Percentiles rank a stretch among this genome's conserved stretches.
These are phyloP conservation scores for Cryptococcus deneoformans DNA, from an alignment of 1,284 basidiomycete genomes.

Conservation along the genomic window DNA sequence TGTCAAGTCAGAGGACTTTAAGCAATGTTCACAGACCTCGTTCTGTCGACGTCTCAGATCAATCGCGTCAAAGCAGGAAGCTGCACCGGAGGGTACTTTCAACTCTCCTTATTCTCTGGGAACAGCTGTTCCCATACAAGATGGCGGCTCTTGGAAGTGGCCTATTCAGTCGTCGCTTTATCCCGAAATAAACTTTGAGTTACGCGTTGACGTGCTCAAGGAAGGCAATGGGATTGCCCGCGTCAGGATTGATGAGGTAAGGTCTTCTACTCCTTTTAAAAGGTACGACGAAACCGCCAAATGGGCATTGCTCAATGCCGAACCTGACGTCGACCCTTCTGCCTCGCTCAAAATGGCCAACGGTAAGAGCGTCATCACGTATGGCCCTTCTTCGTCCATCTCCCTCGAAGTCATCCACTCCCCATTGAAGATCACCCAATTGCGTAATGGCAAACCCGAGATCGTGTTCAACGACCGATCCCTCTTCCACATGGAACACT, in stretches of 20 bases:
- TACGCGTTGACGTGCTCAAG: constrained; percentile 75
- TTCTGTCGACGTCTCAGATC: constrained; percentile 87
- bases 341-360: constrained; percentile 53
- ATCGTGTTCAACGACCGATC: constrained; percentile 86
- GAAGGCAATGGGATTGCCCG: constrained; percentile 70
- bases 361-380: constrained; percentile 48
- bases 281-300: constrained; percentile 84
- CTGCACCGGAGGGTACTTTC: constrained; percentile 59
- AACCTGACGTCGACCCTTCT: constrained; percentile 59
- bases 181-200: constrained; percentile 72
- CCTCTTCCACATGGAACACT: constrained; percentile 97
- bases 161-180: constrained; percentile 73
- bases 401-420: constrained; percentile 64
- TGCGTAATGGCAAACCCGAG: constrained; percentile 72
- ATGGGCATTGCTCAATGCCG: constrained; percentile 69
- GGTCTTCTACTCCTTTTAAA: constrained; percentile 65
- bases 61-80: constrained; percentile 65
- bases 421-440: constrained; percentile 70
- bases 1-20: constrained; percentile 70
- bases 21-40: constrained; percentile 81
- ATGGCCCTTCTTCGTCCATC: constrained; percentile 26
- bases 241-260: constrained; percentile 79
- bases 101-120: constrained; percentile 79
- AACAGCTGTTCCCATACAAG: constrained; percentile 50
- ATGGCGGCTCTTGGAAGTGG: constrained; percentile 54